A percentile compares a stretch with the other conserved stretches of the same genome.
phyloP scores from a whole-genome alignment of 2,329 filamentous ascomycete species.

The Colletotrichum nymphaeae region DNA sequence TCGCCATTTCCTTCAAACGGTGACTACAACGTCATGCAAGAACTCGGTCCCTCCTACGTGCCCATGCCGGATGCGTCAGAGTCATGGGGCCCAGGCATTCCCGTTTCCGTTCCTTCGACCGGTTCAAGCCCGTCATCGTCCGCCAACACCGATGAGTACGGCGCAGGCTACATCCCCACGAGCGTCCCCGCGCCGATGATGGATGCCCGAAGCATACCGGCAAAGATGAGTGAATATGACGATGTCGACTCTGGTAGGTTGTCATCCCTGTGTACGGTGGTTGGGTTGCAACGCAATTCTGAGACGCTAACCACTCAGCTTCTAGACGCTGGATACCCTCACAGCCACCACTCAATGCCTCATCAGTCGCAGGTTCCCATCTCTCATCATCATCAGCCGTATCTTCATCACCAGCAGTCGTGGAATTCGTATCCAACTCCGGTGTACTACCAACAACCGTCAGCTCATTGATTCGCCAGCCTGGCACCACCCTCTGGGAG shows the following conservation, averaged over 20 bases:
- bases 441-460: conserved; percentile 43
- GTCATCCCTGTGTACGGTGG: conserved; percentile 24
- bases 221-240: conserved; percentile 54
- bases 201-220: conserved; percentile 45
- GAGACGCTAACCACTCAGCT: conserved; percentile 44
- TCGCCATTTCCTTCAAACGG: conserved; percentile 55
- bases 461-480: conserved; percentile 44
- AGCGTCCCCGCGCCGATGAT: conserved; percentile 60
- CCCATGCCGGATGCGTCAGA: conserved; percentile 56
- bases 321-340: conserved; percentile 47
- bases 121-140: conserved; percentile 65
- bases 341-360: conserved; percentile 40
- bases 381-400: conserved; percentile 33
- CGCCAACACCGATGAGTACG: conserved; percentile 59
- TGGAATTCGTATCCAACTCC: conserved; percentile 37
- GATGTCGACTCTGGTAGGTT: conserved; percentile 42
- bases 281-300: conserved; percentile 37
- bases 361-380: conserved; percentile 36
- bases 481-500: conserved; percentile 44
- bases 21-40: conserved; percentile 56
- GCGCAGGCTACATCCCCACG: conserved; percentile 58
- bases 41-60: conserved; percentile 54
- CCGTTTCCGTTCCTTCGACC: conserved; percentile 58
- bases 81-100: conserved; percentile 57
- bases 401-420: conserved; percentile 37